Percentiles rank a stretch among this genome's conserved stretches.
phyloP scores from a whole-genome alignment of 495 filamentous ascomycete species.

The Aspergillus baeticus region DNA sequence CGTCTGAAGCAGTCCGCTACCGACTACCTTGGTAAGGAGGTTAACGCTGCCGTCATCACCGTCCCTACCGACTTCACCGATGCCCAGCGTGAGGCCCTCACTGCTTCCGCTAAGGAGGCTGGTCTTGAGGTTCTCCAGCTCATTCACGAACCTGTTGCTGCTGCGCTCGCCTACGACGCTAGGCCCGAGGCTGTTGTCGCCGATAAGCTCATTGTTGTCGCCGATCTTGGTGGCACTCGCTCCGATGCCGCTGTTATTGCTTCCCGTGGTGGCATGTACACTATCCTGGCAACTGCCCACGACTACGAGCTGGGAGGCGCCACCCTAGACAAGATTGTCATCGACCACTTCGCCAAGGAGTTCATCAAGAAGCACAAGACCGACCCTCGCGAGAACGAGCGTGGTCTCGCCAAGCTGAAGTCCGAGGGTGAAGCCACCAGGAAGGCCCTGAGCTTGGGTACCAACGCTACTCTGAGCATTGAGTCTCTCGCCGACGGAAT shows the following conservation, averaged over 20 bases:
- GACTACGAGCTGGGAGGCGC: constrained; percentile 88
- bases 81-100: constrained; percentile 76
- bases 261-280: constrained; percentile 94
- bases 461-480: constrained; percentile 84
- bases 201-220: constrained; percentile 91
- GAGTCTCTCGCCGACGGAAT: constrained; percentile 84
- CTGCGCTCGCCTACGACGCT: constrained; percentile 89
- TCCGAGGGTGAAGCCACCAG: constrained; percentile 86
- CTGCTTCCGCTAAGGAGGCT: constrained; percentile 73
- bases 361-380: constrained; percentile 92
- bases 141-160: constrained; percentile 90
- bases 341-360: constrained; percentile 97
- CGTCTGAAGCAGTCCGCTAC: constrained; percentile 80
- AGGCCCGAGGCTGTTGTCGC: constrained; percentile 67
- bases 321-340: constrained; percentile 81
- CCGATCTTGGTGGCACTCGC: constrained; percentile 88
- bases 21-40: constrained; percentile 86
- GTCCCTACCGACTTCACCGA: constrained; percentile 92
- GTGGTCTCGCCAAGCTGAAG: constrained; percentile 86
- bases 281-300: constrained; percentile 86
- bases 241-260: constrained; percentile 90
- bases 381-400: constrained; percentile 79
- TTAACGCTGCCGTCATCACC: constrained; percentile 89
- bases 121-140: constrained; percentile 88
- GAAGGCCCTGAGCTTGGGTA: constrained; percentile 83